phyloP scores from a whole-genome alignment of 1,139 yeast species.

The Hyphopichia pseudoburtonii region DNA sequence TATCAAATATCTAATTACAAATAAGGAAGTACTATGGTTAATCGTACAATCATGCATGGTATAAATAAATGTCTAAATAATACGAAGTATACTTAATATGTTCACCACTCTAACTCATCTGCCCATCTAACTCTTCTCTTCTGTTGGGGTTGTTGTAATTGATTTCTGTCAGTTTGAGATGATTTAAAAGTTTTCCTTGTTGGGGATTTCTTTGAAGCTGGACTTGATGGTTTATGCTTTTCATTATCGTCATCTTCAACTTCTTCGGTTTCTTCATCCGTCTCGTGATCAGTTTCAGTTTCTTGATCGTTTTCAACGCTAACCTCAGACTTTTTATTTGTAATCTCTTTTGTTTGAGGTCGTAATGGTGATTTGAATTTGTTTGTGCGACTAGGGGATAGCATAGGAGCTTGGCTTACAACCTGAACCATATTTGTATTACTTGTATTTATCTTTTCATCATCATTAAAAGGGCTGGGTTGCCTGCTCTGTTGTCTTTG shows the following conservation, averaged over 20 bases:
- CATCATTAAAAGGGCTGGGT: too few relatives aligned
- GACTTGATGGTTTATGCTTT: too few relatives aligned
- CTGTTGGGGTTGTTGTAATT: not conserved
- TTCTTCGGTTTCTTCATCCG: conserved; percentile 1
- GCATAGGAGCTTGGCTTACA: conserved; percentile 12
- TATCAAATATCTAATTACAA: too few relatives aligned
- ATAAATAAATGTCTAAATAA: too few relatives aligned
- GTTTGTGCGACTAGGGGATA: not conserved
- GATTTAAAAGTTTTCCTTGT: conserved; percentile 2
- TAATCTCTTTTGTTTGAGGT: not conserved
- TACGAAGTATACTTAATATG: too few relatives aligned
- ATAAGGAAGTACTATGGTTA: not conserved
- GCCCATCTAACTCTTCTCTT: conserved; percentile 49
- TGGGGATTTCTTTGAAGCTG: conserved; percentile 5
- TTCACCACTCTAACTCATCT: conserved; percentile 49
- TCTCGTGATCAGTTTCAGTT: conserved; percentile 3
- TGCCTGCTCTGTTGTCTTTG: not conserved
- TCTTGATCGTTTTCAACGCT: not conserved
- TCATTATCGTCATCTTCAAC: not conserved
- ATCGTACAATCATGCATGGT: not conserved
- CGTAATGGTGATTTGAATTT: not conserved
- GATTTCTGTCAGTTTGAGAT: not conserved
- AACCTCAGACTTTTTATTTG: not conserved
- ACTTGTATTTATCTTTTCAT: conserved; percentile 3
- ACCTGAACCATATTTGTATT: conserved; percentile 10